Conservation (phyloP, 2,329 filamentous ascomycete species). For the Piedraia hortae region DNA sequence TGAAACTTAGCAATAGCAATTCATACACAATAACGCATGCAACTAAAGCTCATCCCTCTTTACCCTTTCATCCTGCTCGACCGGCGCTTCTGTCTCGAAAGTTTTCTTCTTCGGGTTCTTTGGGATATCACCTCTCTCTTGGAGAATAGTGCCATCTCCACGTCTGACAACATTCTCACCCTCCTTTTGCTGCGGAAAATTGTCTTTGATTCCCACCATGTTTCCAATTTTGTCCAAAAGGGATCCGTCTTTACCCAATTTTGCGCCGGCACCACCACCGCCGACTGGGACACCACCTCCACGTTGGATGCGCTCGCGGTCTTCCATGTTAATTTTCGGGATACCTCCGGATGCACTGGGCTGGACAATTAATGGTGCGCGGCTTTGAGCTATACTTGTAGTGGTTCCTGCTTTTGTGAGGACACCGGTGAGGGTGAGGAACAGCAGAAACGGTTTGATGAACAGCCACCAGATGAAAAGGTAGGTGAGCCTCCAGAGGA, state of each 20-base stretch:
- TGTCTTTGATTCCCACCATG: conserved; percentile 15
- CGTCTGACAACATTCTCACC: conserved; percentile 8
- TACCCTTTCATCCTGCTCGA: conserved; percentile 6
- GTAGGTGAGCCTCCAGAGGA: conserved; percentile 5
- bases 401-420: conserved; percentile 6
- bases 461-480: conserved; percentile 9
- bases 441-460: conserved; percentile 15
- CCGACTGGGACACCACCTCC: conserved; percentile 19
- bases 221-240: conserved; percentile 16
- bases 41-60: conserved; percentile 12
- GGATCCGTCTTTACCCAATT: conserved; percentile 8
- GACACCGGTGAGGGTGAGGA: conserved; percentile 27
- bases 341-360: conserved; percentile 17
- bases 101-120: conserved; percentile 33
- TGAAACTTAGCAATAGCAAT: no score
- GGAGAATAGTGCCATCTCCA: conserved; percentile 20
- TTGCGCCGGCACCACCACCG: conserved; percentile 21
- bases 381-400: conserved; percentile 5
- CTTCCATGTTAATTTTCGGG: conserved; percentile 9
- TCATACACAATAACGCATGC: no score
- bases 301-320: conserved; percentile 3
- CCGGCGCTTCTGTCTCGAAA: conserved; percentile 25
- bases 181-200: conserved; percentile 1
- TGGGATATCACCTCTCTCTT: conserved; percentile 13
- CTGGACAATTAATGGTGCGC: conserved; percentile 16